Evolutionary conservation across 2,329 filamentous ascomycete species (phyloP).

Genomic region (Neospermospora avenae): DNA sequence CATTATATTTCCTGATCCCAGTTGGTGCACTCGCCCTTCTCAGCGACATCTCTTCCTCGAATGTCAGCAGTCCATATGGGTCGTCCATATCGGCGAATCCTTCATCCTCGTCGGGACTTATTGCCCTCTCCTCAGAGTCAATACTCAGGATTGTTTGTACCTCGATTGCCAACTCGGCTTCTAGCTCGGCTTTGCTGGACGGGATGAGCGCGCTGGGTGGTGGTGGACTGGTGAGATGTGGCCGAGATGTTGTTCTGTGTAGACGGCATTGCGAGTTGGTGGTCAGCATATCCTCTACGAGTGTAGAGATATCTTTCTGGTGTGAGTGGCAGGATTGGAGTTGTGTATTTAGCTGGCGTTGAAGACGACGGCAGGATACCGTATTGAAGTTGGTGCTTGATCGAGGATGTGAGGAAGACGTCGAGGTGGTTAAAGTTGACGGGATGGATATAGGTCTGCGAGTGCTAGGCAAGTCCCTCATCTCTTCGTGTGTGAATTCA

Average conservation of each 20-base stretch:
- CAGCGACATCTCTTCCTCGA: conserved; percentile 18
- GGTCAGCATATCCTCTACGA: conserved; percentile 28
- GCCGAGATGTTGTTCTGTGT: conserved; percentile 5
- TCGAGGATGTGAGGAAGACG: conserved; percentile 7
- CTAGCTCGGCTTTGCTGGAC: background rate
- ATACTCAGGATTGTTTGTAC: background rate
- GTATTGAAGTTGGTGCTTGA: conserved; percentile 6
- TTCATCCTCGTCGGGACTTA: conserved; percentile 23
- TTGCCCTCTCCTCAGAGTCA: background rate
- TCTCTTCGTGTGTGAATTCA: conserved; percentile 12
- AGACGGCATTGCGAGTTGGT: conserved; percentile 26
- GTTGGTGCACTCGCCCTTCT: conserved; percentile 21
- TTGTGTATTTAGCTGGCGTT: conserved; percentile 28
- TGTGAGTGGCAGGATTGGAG: conserved; percentile 23
- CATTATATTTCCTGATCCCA: conserved; percentile 22
- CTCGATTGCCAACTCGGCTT: background rate
- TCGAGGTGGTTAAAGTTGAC: conserved; percentile 8
- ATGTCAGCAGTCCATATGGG: background rate
- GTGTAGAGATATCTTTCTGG: conserved; percentile 23
- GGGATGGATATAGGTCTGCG: conserved; percentile 9
- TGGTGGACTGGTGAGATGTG: conserved; percentile 4
- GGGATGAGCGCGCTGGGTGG: background rate
- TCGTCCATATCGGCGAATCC: conserved; percentile 25
- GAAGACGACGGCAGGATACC: conserved; percentile 20
- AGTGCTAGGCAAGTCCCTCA: conserved; percentile 17